Evolutionary conservation across 208 protist genomes (phyloP), one percentile per base, ranked within the genome.

Genomic region (Leishmania lainsoni): DNA sequence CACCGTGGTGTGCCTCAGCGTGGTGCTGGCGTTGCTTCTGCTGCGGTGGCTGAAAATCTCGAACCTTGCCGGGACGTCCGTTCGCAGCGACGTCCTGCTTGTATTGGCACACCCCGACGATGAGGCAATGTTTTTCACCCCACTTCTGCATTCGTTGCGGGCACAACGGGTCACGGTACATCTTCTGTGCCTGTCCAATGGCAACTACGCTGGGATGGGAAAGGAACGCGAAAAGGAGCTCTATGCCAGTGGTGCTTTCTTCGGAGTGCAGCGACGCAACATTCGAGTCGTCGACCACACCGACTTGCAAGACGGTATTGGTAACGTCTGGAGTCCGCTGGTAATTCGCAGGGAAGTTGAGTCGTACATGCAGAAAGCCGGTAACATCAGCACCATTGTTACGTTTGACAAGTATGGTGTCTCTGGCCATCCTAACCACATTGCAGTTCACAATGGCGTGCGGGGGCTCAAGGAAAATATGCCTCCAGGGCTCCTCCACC

Each of bases 371-470:
- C 78, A 90, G 75, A 88, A 84, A 49, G 83, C 84, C 5, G 91
- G 89, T 10, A 85, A 73, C 75, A 92, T 98, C 72, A 84, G 91
- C 76, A 96, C 97, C 8, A 80, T 99, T 5, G 83, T 99, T 56
- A 99, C 98, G 17, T 99, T 99, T 86, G 99, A 99, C 83, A 65
- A 87, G 59, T 80, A 89, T 69, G 99, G 99, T 58, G 92, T 99
- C 22, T 99, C 97, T 12, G 74, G 86, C 8, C 99, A 99, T 81
- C 94, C 98, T 14, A 99, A 99, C 84, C 99, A 99, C 90, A 93
- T 98, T 42, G 97, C 95, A 0, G 90, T 95, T 54, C 94, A 95
- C 83, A 77, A 96, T 58, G 98, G 95, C 32, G 95, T 98, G 26
- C 76, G 66, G 26, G 79, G 87, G 48, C 75, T 88, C 51, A 93